Base-by-base conservation (phyloP, 2,329 filamentous ascomycete species). In the Sporothrix variecibatus region DNA sequence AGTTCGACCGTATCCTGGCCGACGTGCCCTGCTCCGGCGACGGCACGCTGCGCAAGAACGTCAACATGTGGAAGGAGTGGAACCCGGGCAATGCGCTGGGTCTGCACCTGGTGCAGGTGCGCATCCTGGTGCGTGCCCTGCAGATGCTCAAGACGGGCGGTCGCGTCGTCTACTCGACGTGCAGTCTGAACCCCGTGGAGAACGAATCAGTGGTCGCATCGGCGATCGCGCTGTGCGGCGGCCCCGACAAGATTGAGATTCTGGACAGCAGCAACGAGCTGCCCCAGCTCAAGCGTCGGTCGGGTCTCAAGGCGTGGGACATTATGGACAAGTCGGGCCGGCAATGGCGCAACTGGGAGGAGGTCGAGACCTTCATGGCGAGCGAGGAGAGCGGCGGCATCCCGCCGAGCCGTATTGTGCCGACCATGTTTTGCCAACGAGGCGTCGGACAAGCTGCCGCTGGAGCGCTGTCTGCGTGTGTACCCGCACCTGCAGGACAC, bases 1-100 rank as follows among this genome's bases (percentile, higher is more conserved):
- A 98, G 84, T 99, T 98, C 79, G 96, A 99, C 82, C 92, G 96
- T 76, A 97, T 99, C 76, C 86, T 99, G 73, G 95, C 96, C 62
- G 96, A 99, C 83, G 96, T 99, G 0, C 96, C 96, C 62, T 99
- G 96, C 86, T 97, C 95, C 4, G 96, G 96, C 75, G 96, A 99
- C 79, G 96, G 96, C 73, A 99, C 96, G 0, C 86, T 93, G 73
- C 90, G 96, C 78, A 99, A 99, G 88, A 99, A 99, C 80, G 88
- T 92, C 75, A 94, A 93, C 81, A 87, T 99, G 74, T 99, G 96
- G 96, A 94, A 93, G 80, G 94, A 98, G 78, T 99, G 96, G 96
- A 92, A 88, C 75, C 94, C 95, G 0, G 91, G 91, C 74, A 97
- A 94, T 80, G 95, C 92, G 3, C 86, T 98, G 72, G 96, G 95